Percentiles rank a stretch among this genome's conserved stretches.
These are phyloP conservation scores for Claviceps fusiformis DNA, from an alignment of 2,329 filamentous ascomycete species.

Conservation along the genomic window DNA sequence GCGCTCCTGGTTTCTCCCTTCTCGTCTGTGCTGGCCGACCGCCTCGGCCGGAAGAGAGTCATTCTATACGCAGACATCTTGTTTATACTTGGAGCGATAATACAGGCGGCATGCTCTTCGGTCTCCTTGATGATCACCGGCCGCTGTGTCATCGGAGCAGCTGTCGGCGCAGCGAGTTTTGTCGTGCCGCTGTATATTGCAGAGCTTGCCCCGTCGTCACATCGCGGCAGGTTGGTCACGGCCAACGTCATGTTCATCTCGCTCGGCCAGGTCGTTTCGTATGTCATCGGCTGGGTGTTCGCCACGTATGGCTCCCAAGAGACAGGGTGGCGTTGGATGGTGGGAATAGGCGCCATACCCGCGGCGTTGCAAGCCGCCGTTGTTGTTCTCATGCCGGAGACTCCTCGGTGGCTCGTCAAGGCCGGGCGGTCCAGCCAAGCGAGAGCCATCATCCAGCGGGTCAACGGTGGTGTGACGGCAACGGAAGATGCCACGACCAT, in stretches of 20 bases:
- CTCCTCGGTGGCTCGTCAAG: conserved; percentile 74
- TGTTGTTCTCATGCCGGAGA: conserved; percentile 68
- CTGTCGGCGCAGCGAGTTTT: conserved; percentile 64
- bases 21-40: conserved; percentile 50
- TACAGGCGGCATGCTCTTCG: conserved; percentile 45
- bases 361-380: conserved; percentile 58
- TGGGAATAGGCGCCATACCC: conserved; percentile 69
- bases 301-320: conserved; percentile 34
- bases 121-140: conserved; percentile 55
- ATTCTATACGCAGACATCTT: conserved; percentile 51
- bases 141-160: conserved; percentile 55
- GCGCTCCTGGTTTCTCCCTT: conserved; percentile 51
- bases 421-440: conserved; percentile 50
- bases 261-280: conserved; percentile 77
- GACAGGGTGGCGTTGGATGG: conserved; percentile 81
- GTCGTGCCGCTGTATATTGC: conserved; percentile 81
- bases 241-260: conserved; percentile 75
- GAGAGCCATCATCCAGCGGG: conserved; percentile 46
- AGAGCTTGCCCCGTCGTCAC: conserved; percentile 65
- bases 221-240: conserved; percentile 69
- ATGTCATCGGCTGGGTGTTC: conserved; percentile 69
- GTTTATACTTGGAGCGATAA: conserved; percentile 53
- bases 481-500: conserved; percentile 41
- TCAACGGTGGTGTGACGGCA: conserved; percentile 41
- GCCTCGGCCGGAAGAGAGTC: conserved; percentile 45